Conservation (phyloP, 116 monocot species). For the Iris pallida region DNA sequence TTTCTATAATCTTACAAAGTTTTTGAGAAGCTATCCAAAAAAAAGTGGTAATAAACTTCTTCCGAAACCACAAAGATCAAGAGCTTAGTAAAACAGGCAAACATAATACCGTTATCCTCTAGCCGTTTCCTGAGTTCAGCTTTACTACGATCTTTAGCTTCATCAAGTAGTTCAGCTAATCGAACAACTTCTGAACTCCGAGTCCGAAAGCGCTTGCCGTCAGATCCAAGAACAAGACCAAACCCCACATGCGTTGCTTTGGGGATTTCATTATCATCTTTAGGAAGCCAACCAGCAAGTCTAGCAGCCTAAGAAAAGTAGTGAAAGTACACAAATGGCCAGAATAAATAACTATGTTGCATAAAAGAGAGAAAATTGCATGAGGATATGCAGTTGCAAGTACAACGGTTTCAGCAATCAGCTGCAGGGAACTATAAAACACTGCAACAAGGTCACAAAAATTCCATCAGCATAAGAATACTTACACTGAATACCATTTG, state of each 20-base stretch:
- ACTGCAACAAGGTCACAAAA: neutral
- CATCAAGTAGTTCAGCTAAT: constrained; percentile 89
- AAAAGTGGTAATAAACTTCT: neutral
- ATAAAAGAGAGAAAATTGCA: neutral
- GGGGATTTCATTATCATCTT: constrained; percentile 30
- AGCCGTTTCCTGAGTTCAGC: constrained; percentile 69
- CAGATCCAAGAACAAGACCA: constrained; percentile 93
- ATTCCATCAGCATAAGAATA: constrained; percentile 1
- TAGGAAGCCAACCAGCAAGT: constrained; percentile 71
- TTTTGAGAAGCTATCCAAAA: neutral
- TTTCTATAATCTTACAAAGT: neutral
- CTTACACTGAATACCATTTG: constrained; percentile 90
- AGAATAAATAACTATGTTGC: neutral
- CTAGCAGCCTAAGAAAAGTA: constrained; percentile 46
- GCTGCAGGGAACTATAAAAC: neutral
- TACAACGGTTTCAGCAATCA: neutral
- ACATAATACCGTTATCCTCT: constrained; percentile 58
- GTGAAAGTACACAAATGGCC: neutral
- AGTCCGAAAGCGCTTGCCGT: constrained; percentile 95
- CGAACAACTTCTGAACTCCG: constrained; percentile 90
- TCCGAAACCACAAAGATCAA: neutral
- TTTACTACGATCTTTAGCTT: constrained; percentile 89
- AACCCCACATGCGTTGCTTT: constrained; percentile 83
- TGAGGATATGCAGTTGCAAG: neutral
- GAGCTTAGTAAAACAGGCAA: neutral